phyloP scores from a whole-genome alignment of 495 filamentous ascomycete genomes.

The Tetracladium marchalianum region DNA sequence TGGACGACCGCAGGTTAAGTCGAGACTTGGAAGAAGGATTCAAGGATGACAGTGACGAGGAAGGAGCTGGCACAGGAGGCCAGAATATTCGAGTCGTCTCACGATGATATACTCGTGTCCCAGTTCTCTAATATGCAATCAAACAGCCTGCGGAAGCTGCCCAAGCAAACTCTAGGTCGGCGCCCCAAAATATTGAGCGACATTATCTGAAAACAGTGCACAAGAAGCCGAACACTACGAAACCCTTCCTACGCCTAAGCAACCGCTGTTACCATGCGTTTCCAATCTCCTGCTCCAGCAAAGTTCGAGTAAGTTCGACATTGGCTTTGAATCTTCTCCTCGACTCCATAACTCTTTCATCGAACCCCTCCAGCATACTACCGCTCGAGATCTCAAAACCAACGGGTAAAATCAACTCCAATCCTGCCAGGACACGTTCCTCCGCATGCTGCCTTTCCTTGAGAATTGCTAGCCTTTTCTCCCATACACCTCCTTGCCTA shows the following conservation, averaged over 20 bases:
- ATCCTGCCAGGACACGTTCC: conserved; percentile 23
- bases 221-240: too few relatives aligned
- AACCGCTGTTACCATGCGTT: conserved; percentile 1
- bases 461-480: conserved; percentile 1
- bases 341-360: conserved; percentile 18
- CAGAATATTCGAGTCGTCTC: not conserved
- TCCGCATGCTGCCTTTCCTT: conserved; percentile 1
- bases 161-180: too few relatives aligned
- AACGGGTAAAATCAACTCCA: conserved; percentile 5
- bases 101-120: conserved; percentile 2
- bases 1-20: conserved; percentile 51
- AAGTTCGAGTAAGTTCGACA: conserved; percentile 35
- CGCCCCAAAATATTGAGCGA: too few relatives aligned
- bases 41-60: conserved; percentile 69
- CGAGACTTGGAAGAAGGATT: conserved; percentile 79
- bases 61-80: conserved; percentile 30
- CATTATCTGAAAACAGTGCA: too few relatives aligned
- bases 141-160: not conserved
- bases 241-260: not conserved
- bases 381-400: conserved; percentile 7
- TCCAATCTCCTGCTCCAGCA: conserved; percentile 10
- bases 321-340: conserved; percentile 27
- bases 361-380: not conserved
- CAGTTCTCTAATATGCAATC: not conserved
- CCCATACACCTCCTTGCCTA: conserved; percentile 1